Evolutionary conservation across 148 eudicot species (phyloP), one percentile per base, ranked within the genome.

Genomic region (Diospyros kaki): DNA sequence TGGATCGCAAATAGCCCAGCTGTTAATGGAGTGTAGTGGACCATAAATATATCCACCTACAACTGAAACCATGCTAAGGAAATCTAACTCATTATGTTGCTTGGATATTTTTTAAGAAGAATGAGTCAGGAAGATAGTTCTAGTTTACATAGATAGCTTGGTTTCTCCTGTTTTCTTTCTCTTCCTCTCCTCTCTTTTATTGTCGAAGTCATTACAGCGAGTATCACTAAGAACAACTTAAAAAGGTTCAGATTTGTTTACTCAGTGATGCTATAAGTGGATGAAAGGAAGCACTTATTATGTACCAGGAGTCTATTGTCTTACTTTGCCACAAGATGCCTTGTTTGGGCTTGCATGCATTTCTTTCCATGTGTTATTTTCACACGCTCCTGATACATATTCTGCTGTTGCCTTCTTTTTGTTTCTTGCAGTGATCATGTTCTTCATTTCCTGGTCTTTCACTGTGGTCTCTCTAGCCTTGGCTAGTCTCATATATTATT

Each of bases 381-480:
- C 44, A 5, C 54, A 48, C 54, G 43, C 64, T 55, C 64, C 73
- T 60, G 55, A 56, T 56, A 18, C 39, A 40, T 46, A 60, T 42
- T 66, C 48, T 17, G 60, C 73, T 58, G 76, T n/a, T 69, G 9
- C 48, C 69, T 52, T 28, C 28, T 39, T 82, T 11, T 11, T 15
- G 75, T 76, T 38, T 71, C 53, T 64, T 93, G 87, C 98, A 95
- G 99, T 95, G 73, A 95, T 93, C 74, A 95, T 95, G 99, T 93
- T 95, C 87, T 81, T 95, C 78, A 95, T 95, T 68, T 95, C 99
- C 41, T 95, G 99, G 99, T 79, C 91, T 55, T 95, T 95, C 85
- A 93, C 99, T 11, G 86, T 95, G 85, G 85, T 95, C 74, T 89
- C 99, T 77, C 82, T 95, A 64, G 98, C 99, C 73, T 90, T 95